phyloP scores from a whole-genome alignment of 1,284 basidiomycete species.

The Ganoderma boninense region DNA sequence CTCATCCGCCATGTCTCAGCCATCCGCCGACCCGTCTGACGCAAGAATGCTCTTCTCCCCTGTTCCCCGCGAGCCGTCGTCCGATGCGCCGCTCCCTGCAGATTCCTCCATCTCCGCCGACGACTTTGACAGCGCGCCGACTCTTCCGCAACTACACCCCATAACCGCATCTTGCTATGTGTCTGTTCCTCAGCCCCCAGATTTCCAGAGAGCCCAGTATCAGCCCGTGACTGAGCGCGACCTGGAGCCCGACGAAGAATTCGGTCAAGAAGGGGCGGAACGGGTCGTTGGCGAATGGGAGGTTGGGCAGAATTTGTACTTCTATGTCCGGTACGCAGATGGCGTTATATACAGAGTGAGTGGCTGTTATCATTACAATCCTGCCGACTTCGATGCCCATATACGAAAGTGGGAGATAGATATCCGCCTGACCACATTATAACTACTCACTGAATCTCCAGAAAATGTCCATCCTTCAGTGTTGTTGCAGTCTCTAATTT shows the following conservation, averaged over 20 bases:
- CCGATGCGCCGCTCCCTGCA: constrained; percentile 22
- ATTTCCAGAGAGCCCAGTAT: constrained; percentile 31
- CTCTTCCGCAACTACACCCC: background rate
- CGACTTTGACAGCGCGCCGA: constrained; percentile 4
- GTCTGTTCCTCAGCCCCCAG: constrained; percentile 28
- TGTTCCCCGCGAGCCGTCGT: constrained; percentile 18
- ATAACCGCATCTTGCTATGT: constrained; percentile 21
- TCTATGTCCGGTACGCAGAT: constrained; percentile 64
- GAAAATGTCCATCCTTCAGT: background rate
- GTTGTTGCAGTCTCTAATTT: background rate
- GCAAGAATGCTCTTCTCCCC: constrained; percentile 23
- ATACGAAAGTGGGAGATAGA: background rate
- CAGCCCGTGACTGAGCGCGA: constrained; percentile 29
- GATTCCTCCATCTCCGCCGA: constrained; percentile 21
- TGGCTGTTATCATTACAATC: background rate
- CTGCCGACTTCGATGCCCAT: background rate
- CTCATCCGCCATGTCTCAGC: constrained; percentile 18
- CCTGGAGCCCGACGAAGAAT: constrained; percentile 33
- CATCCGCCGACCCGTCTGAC: constrained; percentile 15
- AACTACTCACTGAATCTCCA: background rate
- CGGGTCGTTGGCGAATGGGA: constrained; percentile 65
- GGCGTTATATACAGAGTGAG: constrained; percentile 70
- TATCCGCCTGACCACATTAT: background rate
- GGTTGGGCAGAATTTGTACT: constrained; percentile 52
- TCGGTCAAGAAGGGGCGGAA: constrained; percentile 34